phyloP scores from a whole-genome alignment of 2,329 filamentous ascomycete species.

The Fusarium sp. region DNA sequence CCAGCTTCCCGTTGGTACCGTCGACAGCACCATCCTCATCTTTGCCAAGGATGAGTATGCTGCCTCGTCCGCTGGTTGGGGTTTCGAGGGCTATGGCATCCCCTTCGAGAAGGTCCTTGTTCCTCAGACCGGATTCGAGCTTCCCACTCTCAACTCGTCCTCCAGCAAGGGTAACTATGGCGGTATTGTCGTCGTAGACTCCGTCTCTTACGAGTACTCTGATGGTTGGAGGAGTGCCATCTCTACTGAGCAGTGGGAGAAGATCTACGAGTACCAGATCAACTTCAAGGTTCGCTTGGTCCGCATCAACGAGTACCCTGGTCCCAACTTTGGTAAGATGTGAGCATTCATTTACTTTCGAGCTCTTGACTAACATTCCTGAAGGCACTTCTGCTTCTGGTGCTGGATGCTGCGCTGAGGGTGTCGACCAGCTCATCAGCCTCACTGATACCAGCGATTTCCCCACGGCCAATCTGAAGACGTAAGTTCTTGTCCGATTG shows the following conservation, averaged over 20 bases:
- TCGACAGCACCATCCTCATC: not conserved
- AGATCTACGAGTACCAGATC: constrained; percentile 21
- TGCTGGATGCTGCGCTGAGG: not conserved
- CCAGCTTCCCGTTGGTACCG: not conserved
- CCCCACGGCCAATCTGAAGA: constrained; percentile 28
- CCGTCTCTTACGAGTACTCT: constrained; percentile 24
- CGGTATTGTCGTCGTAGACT: constrained; percentile 20
- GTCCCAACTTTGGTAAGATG: constrained; percentile 16
- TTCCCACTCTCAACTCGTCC: constrained; percentile 23
- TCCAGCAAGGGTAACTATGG: constrained; percentile 17
- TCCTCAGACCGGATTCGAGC: constrained; percentile 3
- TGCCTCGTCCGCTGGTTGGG: not conserved
- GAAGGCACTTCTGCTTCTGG: not conserved
- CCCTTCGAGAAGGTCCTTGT: constrained; percentile 22
- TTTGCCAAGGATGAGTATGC: constrained; percentile 3
- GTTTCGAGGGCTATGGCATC: constrained; percentile 30
- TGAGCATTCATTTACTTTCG: not conserved
- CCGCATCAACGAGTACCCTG: constrained; percentile 31
- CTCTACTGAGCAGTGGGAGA: constrained; percentile 19
- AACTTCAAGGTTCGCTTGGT: constrained; percentile 28
- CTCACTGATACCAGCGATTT: constrained; percentile 22
- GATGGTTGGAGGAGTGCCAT: constrained; percentile 25
- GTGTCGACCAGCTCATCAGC: constrained; percentile 18
- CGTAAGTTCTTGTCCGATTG: not conserved
- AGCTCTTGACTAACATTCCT: not conserved